A percentile compares a stretch with the other conserved stretches of the same genome.
phyloP scores from a whole-genome alignment of 306 rosid genomes.

The Acacia acuminata region DNA sequence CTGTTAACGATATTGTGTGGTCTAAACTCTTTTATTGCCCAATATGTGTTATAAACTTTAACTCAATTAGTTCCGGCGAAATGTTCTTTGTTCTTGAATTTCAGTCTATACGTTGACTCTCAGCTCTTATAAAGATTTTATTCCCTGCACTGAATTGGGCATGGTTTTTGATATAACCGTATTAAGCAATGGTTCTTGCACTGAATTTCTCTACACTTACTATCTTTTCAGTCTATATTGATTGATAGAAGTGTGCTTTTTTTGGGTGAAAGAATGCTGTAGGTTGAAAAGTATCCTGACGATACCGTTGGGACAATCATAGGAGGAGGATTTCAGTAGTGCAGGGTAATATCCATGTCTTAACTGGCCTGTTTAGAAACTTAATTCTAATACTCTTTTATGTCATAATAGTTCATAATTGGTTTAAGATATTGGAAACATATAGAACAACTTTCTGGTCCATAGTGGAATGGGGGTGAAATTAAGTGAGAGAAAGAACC shows the following conservation, averaged over 20 bases:
- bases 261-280: not conserved
- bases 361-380: not conserved
- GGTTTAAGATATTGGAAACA: not conserved
- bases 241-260: not conserved
- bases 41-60: not conserved
- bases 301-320: not conserved
- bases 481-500: not conserved
- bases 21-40: not conserved
- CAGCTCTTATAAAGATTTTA: not conserved
- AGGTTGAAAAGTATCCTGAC: not conserved
- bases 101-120: not conserved
- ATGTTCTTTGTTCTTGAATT: not conserved
- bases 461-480: not conserved
- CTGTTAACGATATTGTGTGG: not conserved
- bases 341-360: not conserved
- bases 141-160: not conserved
- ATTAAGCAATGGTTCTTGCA: not conserved
- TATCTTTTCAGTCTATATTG: not conserved
- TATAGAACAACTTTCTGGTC: not conserved
- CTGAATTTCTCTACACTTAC: not conserved
- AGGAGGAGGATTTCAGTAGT: not conserved
- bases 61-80: not conserved
- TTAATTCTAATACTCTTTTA: not conserved
- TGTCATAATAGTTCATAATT: not conserved
- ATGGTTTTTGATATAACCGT: not conserved